phyloP scores from a whole-genome alignment of 2,329 filamentous ascomycete genomes.

The Dothideomycetes sp. region DNA sequence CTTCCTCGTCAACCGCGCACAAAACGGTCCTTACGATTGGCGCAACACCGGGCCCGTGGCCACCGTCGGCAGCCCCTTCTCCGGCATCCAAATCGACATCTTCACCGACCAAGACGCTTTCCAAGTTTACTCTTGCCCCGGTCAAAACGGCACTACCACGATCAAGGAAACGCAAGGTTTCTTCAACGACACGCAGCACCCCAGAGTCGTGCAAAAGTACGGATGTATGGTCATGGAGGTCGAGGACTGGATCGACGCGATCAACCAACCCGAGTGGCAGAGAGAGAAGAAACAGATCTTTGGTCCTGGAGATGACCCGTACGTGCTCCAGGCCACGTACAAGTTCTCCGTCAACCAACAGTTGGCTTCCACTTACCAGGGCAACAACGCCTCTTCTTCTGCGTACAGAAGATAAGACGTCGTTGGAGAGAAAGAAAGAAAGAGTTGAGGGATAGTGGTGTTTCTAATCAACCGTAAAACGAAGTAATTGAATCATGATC shows the following conservation, averaged over 20 bases:
- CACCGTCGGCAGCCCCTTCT: slow-evolving; percentile 61
- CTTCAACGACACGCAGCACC: slow-evolving; percentile 43
- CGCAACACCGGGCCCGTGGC: slow-evolving; percentile 50
- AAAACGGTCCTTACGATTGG: slow-evolving; percentile 55
- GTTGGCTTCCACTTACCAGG: slow-evolving; percentile 12
- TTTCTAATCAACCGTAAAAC: no score
- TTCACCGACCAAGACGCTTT: slow-evolving; percentile 77
- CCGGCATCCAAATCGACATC: slow-evolving; percentile 75
- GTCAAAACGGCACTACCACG: slow-evolving; percentile 55
- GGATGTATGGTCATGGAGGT: slow-evolving; percentile 88
- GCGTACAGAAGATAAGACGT: no score
- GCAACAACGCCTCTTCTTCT: slow-evolving; percentile 13
- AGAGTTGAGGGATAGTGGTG: background rate
- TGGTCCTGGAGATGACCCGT: slow-evolving; percentile 34
- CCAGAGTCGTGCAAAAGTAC: slow-evolving; percentile 60
- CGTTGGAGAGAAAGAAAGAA: no score
- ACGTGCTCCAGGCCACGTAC: slow-evolving; percentile 37
- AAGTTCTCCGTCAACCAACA: slow-evolving; percentile 31
- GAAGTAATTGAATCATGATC: no score
- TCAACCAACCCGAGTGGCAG: slow-evolving; percentile 86
- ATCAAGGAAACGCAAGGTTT: slow-evolving; percentile 64
- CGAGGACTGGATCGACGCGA: slow-evolving; percentile 86
- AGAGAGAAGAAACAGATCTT: slow-evolving; percentile 47
- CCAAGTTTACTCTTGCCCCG: slow-evolving; percentile 78
- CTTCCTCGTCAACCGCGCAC: slow-evolving; percentile 57